Percentiles rank a stretch among this genome's conserved stretches.
Conservation (phyloP, 805 yeast species). For the Lipomyces anomalus region DNA sequence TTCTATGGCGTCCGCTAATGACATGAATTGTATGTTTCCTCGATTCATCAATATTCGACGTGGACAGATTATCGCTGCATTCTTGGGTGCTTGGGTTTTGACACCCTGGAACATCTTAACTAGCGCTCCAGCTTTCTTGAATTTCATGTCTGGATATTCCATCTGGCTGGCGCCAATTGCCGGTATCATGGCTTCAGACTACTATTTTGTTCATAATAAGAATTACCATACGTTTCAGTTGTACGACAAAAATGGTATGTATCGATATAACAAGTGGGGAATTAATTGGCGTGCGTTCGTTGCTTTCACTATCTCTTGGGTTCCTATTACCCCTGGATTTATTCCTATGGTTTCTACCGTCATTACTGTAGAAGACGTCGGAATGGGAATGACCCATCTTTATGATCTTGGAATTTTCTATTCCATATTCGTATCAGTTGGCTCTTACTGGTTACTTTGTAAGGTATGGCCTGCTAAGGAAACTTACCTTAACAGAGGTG, state of each 20-base stretch:
- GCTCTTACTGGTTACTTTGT: constrained; percentile 13
- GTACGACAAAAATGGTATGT: constrained; percentile 38
- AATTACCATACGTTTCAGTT: constrained; percentile 40
- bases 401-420: constrained; percentile 27
- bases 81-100: constrained; percentile 57
- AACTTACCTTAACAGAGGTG: no score
- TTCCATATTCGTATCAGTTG: constrained; percentile 18
- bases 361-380: constrained; percentile 5
- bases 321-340: constrained; percentile 22
- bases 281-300: constrained; percentile 40
- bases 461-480: constrained; percentile 16
- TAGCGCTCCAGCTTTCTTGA: constrained; percentile 66
- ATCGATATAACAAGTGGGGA: constrained; percentile 40
- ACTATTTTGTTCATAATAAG: constrained; percentile 39
- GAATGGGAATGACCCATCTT: constrained; percentile 10
- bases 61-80: constrained; percentile 57
- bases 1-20: constrained; percentile 47
- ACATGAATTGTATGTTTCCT: constrained; percentile 44
- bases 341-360: constrained; percentile 10
- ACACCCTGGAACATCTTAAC: constrained; percentile 79
- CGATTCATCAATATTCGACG: constrained; percentile 57
- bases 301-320: constrained; percentile 35
- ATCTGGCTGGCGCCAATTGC: constrained; percentile 80
- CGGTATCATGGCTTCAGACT: constrained; percentile 52
- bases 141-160: constrained; percentile 73